These are phyloP conservation scores for Rhodamnia rubescens DNA, from an alignment of 345 rosid species.

Conservation along the genomic window DNA sequence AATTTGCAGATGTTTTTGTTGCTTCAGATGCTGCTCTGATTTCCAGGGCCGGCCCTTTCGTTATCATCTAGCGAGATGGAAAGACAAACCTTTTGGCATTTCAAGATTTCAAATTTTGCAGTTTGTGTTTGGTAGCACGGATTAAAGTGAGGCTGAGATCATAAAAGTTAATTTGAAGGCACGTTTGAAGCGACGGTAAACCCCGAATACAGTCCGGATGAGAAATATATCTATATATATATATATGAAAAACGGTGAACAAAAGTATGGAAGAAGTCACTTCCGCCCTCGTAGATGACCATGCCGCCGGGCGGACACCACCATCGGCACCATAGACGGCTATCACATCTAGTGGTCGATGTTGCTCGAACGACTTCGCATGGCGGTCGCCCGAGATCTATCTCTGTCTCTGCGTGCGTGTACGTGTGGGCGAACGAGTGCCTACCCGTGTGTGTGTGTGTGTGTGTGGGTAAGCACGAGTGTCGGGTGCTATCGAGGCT, in stretches of 20 bases:
- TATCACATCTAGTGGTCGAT: background rate
- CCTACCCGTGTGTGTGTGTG: background rate
- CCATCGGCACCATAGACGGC: too few relatives aligned
- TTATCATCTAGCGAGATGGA: too few relatives aligned
- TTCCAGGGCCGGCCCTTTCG: too few relatives aligned
- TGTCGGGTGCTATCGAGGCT: background rate
- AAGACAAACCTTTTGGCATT: too few relatives aligned
- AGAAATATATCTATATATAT: background rate
- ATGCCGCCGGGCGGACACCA: too few relatives aligned
- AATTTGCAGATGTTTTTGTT: background rate
- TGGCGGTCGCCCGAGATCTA: background rate
- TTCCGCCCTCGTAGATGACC: background rate
- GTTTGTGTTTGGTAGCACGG: background rate
- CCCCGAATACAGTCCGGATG: background rate
- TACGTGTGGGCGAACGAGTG: background rate
- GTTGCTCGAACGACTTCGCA: fast-evolving
- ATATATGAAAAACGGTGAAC: background rate
- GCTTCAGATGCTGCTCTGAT: background rate
- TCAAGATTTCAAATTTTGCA: background rate
- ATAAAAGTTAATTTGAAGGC: background rate
- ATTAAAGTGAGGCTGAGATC: background rate
- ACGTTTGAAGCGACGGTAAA: background rate
- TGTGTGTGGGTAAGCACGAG: background rate
- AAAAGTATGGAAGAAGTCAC: background rate
- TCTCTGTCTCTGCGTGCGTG: background rate